Conservation (phyloP, 1,284 basidiomycete genomes). For the Sanghuangporus weigelae region DNA sequence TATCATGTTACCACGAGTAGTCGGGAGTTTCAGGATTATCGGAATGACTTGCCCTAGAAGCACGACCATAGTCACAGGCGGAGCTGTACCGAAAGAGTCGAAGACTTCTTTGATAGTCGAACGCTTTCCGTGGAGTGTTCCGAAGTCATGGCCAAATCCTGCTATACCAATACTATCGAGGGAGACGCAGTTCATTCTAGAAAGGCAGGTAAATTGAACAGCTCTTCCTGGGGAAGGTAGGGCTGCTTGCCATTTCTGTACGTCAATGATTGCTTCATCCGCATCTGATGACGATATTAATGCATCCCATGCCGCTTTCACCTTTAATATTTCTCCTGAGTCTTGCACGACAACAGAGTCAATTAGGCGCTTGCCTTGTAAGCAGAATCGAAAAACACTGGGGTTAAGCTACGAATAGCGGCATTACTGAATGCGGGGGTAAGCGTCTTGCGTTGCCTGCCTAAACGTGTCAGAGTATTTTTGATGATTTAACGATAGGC, state of each 20-base stretch:
- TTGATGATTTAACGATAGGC: neutral
- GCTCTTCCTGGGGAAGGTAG: neutral
- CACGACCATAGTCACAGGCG: slow-evolving; percentile 28
- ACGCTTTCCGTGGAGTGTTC: slow-evolving; percentile 42
- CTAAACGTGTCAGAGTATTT: neutral
- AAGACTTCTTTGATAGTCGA: slow-evolving; percentile 42
- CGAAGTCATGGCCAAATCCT: slow-evolving; percentile 53
- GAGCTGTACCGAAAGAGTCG: slow-evolving; percentile 32
- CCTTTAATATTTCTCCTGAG: neutral
- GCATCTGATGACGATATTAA: slow-evolving; percentile 32
- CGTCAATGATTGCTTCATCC: slow-evolving; percentile 41
- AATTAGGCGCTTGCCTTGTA: slow-evolving; percentile 38
- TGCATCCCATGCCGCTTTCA: slow-evolving; percentile 45
- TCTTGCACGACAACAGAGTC: neutral
- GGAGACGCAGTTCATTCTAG: slow-evolving; percentile 44
- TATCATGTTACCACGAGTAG: slow-evolving; percentile 31
- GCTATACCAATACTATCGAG: slow-evolving; percentile 57
- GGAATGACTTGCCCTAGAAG: slow-evolving; percentile 41
- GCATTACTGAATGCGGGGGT: slow-evolving; percentile 38
- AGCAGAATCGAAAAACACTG: slow-evolving; percentile 38
- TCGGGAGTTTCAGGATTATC: slow-evolving; percentile 39
- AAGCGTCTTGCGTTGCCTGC: slow-evolving; percentile 38
- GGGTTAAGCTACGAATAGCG: slow-evolving; percentile 32
- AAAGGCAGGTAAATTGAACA: neutral
- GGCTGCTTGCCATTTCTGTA: slow-evolving; percentile 40